Evolutionary conservation across 345 rosid species (phyloP), one percentile per base, ranked within the genome.

Genomic region (Acer negundo): DNA sequence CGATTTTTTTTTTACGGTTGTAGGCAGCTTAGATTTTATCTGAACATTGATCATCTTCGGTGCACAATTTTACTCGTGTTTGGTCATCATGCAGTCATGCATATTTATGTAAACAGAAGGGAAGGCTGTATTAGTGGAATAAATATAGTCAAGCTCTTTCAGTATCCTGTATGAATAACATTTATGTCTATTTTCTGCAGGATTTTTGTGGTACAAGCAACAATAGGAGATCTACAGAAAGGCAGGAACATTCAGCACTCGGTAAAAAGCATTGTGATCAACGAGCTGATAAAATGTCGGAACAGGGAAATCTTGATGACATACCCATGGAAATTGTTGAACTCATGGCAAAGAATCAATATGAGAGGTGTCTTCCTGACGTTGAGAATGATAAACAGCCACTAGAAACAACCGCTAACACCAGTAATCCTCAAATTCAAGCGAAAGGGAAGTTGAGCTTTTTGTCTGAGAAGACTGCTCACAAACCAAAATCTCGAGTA

Each of bases 321-420:
- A 89, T 90, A 76, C 94, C 98, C 16, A 91, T 93, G 98, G 99
- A 93, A 79, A 93, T 97, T 71, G 98, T 87, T 31, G 98, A 97
- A 83, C 94, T 93, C 79, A 88, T 93, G 94, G 97, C 99, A 77
- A 93, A 88, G 84, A 83, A 88, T 86, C 98, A 93, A 78, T 90
- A 89, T 65, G 99, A 93, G 84, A 89, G 93, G 84, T 86, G 93
- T 80, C 96, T 88, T 74, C 90, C 94, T 19, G 93, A 93, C 86
- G 79, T 84, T 75, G 92, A 85, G 67, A 82, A 74, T 58, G 92
- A 81, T 31, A 86, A 81, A 73, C 77, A 68, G 74, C 80, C 82
- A 38, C 24, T 82, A 42, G 89, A 84, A 84, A 81, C 85, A 72
- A 62, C 82, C 16, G 62, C 62, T 51, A 78, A 62, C 72, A 28